A percentile compares a stretch with the other conserved stretches of the same genome.
phyloP scores from a whole-genome alignment of 2,329 filamentous ascomycete genomes.

The Lomentospora prolificans region DNA sequence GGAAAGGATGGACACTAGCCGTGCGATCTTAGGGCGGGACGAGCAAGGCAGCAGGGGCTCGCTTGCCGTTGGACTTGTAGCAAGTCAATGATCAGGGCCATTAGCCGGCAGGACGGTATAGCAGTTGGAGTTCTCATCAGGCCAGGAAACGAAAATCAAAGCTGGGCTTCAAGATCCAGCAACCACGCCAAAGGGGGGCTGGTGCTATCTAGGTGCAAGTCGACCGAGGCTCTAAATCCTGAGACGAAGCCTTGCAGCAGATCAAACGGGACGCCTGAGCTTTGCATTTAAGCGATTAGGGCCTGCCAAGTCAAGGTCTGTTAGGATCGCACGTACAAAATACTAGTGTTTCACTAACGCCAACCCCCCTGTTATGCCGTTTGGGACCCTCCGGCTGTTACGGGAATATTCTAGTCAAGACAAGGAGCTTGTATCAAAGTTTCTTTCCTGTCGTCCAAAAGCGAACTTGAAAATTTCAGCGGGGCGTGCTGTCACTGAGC shows the following conservation, averaged over 20 bases:
- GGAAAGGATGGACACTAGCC: not conserved
- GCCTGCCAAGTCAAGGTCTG: not conserved
- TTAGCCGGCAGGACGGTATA: not conserved
- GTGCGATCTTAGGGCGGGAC: constrained; percentile 4
- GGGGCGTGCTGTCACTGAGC: not conserved
- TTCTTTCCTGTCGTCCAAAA: not conserved
- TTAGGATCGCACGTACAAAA: not conserved
- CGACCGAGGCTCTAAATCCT: too few species aligned
- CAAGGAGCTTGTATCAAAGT: constrained; percentile 8
- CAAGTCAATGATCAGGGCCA: not conserved
- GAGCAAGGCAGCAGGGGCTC: not conserved
- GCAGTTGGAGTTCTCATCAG: too few species aligned
- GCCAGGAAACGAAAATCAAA: too few species aligned
- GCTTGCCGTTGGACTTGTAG: not conserved
- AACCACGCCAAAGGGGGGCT: not conserved
- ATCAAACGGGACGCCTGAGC: constrained; percentile 6
- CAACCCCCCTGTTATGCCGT: not conserved
- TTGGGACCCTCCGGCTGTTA: constrained; percentile 1
- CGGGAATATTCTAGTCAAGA: constrained; percentile 5
- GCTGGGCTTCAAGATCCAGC: not conserved
- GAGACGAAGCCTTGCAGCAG: constrained; percentile 3
- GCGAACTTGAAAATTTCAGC: too few species aligned
- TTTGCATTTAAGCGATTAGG: constrained; percentile 1
- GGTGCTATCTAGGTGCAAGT: too few species aligned
- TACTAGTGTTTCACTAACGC: not conserved